Percentiles rank a stretch among this genome's conserved stretches.
phyloP scores from a whole-genome alignment of 148 eudicot genomes.

The Silene uniflora region DNA sequence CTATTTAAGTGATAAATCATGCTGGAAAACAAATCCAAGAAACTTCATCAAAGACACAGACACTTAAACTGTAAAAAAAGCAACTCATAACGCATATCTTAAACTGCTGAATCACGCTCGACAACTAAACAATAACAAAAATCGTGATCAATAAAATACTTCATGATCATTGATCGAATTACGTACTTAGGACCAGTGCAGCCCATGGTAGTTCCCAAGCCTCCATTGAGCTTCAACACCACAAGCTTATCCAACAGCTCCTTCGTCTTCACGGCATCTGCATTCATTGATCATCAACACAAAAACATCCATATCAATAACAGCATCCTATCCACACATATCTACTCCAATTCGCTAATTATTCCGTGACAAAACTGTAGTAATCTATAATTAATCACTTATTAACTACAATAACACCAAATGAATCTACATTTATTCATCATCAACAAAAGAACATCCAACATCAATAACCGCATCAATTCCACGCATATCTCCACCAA shows the following conservation, averaged over 20 bases:
- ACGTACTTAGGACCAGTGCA: constrained; percentile 98
- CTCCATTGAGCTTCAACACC: constrained; percentile 98
- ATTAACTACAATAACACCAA: neutral
- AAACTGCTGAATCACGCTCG: neutral
- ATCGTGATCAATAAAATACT: neutral
- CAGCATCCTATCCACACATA: constrained; percentile 18
- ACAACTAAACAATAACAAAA: neutral
- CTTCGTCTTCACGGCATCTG: constrained; percentile 60
- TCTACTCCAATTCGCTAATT: neutral
- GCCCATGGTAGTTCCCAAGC: constrained; percentile 99
- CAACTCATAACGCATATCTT: no score
- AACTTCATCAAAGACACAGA: no score
- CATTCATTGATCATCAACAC: neutral
- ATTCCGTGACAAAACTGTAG: neutral
- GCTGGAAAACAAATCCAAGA: no score
- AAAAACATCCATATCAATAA: neutral
- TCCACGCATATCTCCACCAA: no score
- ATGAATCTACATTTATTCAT: neutral
- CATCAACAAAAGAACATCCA: no score
- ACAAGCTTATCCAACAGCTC: constrained; percentile 90
- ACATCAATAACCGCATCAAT: no score
- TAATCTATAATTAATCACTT: neutral
- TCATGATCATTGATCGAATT: constrained; percentile 10
- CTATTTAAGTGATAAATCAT: no score
- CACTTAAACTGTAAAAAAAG: no score